Evolutionary conservation across 805 yeast genomes (phyloP).

Genomic region (Metschnikowia cerradonensis): DNA sequence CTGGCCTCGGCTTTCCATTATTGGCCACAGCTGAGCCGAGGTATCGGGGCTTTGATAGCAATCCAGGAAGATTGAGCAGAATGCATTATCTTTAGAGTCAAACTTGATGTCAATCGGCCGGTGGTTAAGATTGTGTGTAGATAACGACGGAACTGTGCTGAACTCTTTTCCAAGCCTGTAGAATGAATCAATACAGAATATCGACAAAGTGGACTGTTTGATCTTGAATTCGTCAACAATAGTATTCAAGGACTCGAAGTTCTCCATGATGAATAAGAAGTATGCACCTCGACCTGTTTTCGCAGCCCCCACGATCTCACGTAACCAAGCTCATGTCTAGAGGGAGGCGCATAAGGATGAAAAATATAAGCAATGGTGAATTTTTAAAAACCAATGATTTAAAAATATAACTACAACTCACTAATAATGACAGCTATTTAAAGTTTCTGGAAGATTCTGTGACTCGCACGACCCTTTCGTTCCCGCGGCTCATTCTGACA

Average conservation of each 20-base stretch:
- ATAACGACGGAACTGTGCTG: not conserved
- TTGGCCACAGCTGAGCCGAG: not conserved
- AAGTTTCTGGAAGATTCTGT: not conserved
- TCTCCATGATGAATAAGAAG: constrained; percentile 16
- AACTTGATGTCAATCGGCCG: constrained; percentile 6
- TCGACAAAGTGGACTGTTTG: constrained; percentile 13
- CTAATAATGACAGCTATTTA: not conserved
- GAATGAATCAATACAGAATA: constrained; percentile 15
- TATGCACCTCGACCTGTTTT: not conserved
- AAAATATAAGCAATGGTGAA: not conserved
- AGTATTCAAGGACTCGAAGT: constrained; percentile 18
- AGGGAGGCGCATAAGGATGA: not conserved
- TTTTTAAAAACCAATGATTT: too few relatives aligned
- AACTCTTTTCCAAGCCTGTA: constrained; percentile 6
- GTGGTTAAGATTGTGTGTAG: constrained; percentile 1
- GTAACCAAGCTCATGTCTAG: not conserved
- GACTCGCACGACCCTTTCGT: not conserved
- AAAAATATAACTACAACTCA: not conserved
- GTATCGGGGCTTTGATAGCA: not conserved
- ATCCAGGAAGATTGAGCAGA: constrained; percentile 17
- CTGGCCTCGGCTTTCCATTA: not conserved
- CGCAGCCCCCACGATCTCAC: not conserved
- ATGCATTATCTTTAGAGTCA: constrained; percentile 12
- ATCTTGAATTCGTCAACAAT: constrained; percentile 19
- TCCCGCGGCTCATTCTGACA: constrained; percentile 1